Evolutionary conservation across 2,329 filamentous ascomycete species (phyloP), one percentile per base, ranked within the genome.

Genomic region (Aureobasidium melanogenum): DNA sequence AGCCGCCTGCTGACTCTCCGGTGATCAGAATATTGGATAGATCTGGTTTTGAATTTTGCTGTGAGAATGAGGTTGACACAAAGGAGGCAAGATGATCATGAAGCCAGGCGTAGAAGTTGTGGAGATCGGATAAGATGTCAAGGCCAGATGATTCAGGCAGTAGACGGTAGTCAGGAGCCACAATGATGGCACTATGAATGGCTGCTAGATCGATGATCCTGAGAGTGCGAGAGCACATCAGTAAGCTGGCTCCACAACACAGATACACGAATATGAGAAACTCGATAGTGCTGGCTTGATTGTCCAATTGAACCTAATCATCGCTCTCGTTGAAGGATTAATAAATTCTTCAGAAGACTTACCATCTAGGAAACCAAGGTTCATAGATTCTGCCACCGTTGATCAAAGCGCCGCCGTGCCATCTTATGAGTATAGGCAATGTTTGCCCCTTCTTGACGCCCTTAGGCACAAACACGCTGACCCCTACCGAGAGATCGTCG

Each of bases 131-230:
- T 24, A 81, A 69, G 63, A 81, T 78, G 15, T 82, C 77, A 1
- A 70, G 55, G 43, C 77, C 77, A 24, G 61, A 76, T 58, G 76
- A 71, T 62, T 82, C 79, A 19, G 80, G 80, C 15, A 80, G 63
- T 3, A 83, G 75, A 8, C 80, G 79, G 70, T 83, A 80, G 67
- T 80, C 77, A 0, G 79, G 76, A 1, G 74, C 69, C 4, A 82
- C 66, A 36, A 78, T 70, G 48, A 82, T 75, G n/a, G 80, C 77
- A 22, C 12, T 14, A 43, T 57, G 54, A 19, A 36, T n/a, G 14
- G 54, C 41, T 36, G 54, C 54, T 8, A 57, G 19, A 3, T 57
- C 54, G 41, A 57, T 38, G 15, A 38, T 44, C 54, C 54, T 57
- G 8, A 3, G 12, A 14, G 8, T 2, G 2, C 19, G 22, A n/a